A percentile compares a stretch with the other conserved stretches of the same genome.
These are phyloP conservation scores for Populus hybrid DNA, from an alignment of 441 rosid species.

Conservation along the genomic window DNA sequence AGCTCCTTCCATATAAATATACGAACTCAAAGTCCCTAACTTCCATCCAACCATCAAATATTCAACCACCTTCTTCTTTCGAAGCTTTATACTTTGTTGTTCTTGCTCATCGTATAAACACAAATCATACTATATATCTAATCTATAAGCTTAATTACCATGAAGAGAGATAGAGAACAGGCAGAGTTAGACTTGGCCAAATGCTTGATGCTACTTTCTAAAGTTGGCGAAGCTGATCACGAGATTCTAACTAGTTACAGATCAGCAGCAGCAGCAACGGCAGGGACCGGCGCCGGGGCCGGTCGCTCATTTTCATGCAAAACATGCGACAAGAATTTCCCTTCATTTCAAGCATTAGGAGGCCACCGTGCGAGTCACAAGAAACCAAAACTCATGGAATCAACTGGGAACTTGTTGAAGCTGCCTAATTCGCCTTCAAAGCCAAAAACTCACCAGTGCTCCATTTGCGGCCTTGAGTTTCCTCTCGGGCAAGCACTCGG, in stretches of 20 bases:
- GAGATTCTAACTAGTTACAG: background rate
- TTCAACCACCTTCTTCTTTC: background rate
- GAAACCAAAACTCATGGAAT: conserved; percentile 39
- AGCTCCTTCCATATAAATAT: background rate
- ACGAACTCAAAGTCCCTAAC: background rate
- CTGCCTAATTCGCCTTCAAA: conserved; percentile 26
- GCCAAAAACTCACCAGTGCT: conserved; percentile 71
- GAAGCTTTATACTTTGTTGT: background rate
- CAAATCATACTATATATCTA: background rate
- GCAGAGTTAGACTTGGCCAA: conserved; percentile 45
- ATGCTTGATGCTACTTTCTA: conserved; percentile 79
- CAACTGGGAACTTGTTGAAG: conserved; percentile 11
- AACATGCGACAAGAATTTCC: conserved; percentile 65
- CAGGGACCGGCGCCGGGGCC: background rate
- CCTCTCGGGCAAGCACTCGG: conserved; percentile 35
- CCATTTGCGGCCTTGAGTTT: conserved; percentile 82
- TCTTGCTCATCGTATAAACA: background rate
- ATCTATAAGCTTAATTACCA: background rate
- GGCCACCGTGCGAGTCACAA: conserved; percentile 97
- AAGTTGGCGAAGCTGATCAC: conserved; percentile 35
- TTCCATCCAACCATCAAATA: background rate
- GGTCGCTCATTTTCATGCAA: conserved; percentile 69
- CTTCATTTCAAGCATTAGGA: conserved; percentile 88
- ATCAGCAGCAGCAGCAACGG: background rate
- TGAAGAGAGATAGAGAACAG: conserved; percentile 52